Percentiles rank a stretch among this genome's conserved stretches.
Conservation (phyloP, 2,329 filamentous ascomycete species). For the Penicillium sp. region DNA sequence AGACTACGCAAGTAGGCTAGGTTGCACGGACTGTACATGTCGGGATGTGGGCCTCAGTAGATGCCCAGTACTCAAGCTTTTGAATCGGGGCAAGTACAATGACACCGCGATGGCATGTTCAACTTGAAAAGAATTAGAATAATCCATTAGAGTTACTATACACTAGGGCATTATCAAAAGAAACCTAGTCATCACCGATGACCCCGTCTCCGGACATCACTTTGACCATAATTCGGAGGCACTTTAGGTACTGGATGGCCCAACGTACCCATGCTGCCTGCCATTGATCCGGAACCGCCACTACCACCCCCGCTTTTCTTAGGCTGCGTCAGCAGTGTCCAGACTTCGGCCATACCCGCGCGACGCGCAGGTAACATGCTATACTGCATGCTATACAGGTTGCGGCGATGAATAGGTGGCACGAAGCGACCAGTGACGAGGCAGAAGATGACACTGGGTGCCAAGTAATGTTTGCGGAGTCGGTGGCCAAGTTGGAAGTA, state of each 20-base stretch:
- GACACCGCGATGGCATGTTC: too few relatives aligned
- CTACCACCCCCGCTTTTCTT: conserved; percentile 32
- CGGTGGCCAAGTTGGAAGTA: conserved; percentile 94
- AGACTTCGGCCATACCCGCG: conserved; percentile 81
- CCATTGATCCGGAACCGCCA: conserved; percentile 25
- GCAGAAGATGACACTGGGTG: conserved; percentile 81
- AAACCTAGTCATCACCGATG: conserved; percentile 28
- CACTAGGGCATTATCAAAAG: neutral
- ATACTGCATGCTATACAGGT: conserved; percentile 94
- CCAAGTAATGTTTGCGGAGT: conserved; percentile 92
- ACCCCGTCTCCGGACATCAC: conserved; percentile 34
- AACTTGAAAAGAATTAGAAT: neutral
- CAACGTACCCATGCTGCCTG: conserved; percentile 24
- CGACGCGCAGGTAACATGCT: conserved; percentile 89
- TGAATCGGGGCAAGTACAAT: too few relatives aligned
- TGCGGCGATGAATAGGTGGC: conserved; percentile 90
- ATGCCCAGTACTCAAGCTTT: neutral
- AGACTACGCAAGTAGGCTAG: neutral
- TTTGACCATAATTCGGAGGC: conserved; percentile 33
- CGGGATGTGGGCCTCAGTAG: neutral
- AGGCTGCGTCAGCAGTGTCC: conserved; percentile 66
- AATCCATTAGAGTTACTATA: conserved; percentile 6
- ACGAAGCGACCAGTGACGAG: conserved; percentile 90
- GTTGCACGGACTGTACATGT: neutral
- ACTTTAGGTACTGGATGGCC: conserved; percentile 34